Evolutionary conservation across 345 rosid genomes (phyloP).

Genomic region (Adansonia digitata): DNA sequence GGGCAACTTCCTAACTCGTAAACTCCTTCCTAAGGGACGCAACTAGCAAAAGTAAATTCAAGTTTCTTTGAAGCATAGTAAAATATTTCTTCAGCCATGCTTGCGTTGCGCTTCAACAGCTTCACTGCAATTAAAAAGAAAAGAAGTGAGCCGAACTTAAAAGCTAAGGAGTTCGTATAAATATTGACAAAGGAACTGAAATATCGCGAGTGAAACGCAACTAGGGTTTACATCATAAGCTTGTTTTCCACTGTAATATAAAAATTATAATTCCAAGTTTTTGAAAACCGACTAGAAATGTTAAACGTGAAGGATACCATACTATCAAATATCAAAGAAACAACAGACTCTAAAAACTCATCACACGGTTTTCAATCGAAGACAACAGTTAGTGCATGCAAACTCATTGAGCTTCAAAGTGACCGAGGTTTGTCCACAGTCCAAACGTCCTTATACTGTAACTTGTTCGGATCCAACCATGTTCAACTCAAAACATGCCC

Average conservation of each 20-base stretch:
- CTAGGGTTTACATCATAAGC: neutral
- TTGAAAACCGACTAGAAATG: too few relatives aligned
- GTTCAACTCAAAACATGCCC: neutral
- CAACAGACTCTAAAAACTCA: too few relatives aligned
- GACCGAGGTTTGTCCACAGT: neutral
- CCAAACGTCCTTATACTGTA: neutral
- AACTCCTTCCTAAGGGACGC: neutral
- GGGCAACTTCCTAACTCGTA: neutral
- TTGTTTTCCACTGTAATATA: too few relatives aligned
- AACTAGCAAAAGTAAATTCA: too few relatives aligned
- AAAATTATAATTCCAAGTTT: too few relatives aligned
- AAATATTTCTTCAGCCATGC: neutral
- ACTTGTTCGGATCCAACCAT: neutral
- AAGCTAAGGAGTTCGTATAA: neutral
- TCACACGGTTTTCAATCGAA: too few relatives aligned
- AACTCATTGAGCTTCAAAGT: neutral
- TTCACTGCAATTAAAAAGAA: neutral
- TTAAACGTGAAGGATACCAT: too few relatives aligned
- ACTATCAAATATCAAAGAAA: too few relatives aligned
- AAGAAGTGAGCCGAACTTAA: neutral
- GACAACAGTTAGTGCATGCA: neutral
- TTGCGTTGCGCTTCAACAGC: slow-evolving; percentile 3
- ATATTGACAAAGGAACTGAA: neutral
- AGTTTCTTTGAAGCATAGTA: neutral
- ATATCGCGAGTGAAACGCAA: neutral